A percentile compares a stretch with the other conserved stretches of the same genome.
phyloP scores from a whole-genome alignment of 2,329 filamentous ascomycete species.

The Pseudocercospora musae region DNA sequence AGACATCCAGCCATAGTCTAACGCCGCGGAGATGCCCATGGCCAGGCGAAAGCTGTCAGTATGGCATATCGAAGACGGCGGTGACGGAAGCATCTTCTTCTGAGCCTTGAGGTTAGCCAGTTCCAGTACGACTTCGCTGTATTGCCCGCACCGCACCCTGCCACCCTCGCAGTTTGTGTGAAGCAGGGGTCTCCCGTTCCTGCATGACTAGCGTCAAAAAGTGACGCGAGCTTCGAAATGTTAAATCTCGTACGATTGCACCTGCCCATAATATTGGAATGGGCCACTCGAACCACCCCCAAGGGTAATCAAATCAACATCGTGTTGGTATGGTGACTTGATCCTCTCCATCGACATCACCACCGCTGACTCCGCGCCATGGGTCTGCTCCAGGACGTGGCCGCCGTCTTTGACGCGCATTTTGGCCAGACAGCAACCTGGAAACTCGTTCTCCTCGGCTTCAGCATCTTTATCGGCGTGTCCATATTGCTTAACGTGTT shows the following conservation, averaged over 20 bases:
- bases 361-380: conserved; percentile 16
- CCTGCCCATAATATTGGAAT: too few species aligned
- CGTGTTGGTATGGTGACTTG: background rate
- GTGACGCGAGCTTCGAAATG: background rate
- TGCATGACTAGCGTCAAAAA: background rate
- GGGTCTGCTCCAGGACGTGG: conserved; percentile 30
- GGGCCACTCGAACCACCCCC: conserved; percentile 1
- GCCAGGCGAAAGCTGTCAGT: background rate
- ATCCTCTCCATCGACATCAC: background rate
- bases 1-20: background rate
- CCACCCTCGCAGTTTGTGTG: background rate
- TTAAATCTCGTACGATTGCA: conserved; percentile 9
- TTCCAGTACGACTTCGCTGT: background rate
- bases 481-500: conserved; percentile 75
- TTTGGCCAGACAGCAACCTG: conserved; percentile 34
- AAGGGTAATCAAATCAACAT: conserved; percentile 3
- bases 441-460: conserved; percentile 44
- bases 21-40: background rate
- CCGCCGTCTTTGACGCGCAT: conserved; percentile 18
- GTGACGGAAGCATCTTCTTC: background rate
- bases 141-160: too few species aligned
- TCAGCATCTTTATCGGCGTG: conserved; percentile 50
- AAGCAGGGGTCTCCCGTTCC: background rate
- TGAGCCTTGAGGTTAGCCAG: too few species aligned
- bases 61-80: background rate